Percentiles rank a stretch among this genome's conserved stretches.
Conservation (phyloP, 2,329 filamentous ascomycete genomes). For the Epichloe bromicola region DNA sequence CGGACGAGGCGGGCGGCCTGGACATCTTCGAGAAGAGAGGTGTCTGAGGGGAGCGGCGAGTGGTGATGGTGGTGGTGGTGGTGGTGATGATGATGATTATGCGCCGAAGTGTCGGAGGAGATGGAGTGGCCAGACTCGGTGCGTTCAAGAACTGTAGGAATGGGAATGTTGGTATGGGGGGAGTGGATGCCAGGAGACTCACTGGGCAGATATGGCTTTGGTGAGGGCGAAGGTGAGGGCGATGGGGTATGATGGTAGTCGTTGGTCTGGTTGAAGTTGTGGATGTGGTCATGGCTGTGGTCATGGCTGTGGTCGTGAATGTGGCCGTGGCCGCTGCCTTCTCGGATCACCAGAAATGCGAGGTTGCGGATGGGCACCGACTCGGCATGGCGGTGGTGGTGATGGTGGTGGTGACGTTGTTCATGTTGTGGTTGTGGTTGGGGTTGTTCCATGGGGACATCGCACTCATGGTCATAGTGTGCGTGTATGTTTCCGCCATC, state of each 20-base stretch:
- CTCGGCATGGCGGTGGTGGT: slow-evolving; percentile 3
- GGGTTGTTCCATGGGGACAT: not conserved
- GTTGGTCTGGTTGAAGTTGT: not conserved
- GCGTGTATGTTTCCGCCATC: not conserved
- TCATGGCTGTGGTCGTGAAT: not conserved
- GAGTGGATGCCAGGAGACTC: not conserved
- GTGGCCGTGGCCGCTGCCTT: slow-evolving; percentile 13
- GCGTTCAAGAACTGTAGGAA: slow-evolving; percentile 27
- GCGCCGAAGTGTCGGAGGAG: slow-evolving; percentile 24
- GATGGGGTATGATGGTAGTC: slow-evolving; percentile 11
- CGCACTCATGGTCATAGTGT: not conserved
- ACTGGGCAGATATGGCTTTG: slow-evolving; percentile 4
- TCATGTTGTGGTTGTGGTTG: not conserved
- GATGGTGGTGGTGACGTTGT: not conserved
- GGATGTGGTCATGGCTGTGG: not conserved
- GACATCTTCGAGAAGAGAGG: slow-evolving; percentile 20
- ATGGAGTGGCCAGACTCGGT: slow-evolving; percentile 38
- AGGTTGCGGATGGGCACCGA: slow-evolving; percentile 19
- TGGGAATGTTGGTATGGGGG: not conserved
- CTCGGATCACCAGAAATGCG: slow-evolving; percentile 27
- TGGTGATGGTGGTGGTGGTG: slow-evolving; percentile 12
- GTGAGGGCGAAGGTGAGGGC: slow-evolving; percentile 10
- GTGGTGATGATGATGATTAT: slow-evolving; percentile 14
- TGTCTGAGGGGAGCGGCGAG: slow-evolving; percentile 15
- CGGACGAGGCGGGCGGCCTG: slow-evolving; percentile 36